Evolutionary conservation across 2,329 filamentous ascomycete genomes (phyloP).

Genomic region (Paecilomyces sp.): DNA sequence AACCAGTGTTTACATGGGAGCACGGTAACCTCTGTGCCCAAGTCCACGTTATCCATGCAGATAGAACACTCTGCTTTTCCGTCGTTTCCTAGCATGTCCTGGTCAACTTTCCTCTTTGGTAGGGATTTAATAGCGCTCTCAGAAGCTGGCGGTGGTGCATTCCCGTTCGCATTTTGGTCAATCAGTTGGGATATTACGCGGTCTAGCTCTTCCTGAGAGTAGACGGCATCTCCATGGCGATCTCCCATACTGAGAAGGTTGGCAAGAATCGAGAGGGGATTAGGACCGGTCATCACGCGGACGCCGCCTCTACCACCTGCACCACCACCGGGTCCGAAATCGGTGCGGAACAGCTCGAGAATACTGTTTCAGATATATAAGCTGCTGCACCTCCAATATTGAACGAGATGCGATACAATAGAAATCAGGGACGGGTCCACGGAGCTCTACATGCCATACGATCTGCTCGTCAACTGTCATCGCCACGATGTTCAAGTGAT

Average conservation of each 20-base stretch:
- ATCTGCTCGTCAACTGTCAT: background rate
- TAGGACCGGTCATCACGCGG: constrained; percentile 15
- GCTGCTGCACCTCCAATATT: background rate
- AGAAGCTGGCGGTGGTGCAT: constrained; percentile 75
- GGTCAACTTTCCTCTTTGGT: constrained; percentile 62
- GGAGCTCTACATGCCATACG: background rate
- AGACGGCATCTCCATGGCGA: constrained; percentile 70
- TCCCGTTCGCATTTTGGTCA: constrained; percentile 67
- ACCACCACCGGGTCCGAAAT: constrained; percentile 8
- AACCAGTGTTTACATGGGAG: constrained; percentile 94
- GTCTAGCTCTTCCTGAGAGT: constrained; percentile 84
- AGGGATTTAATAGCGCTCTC: constrained; percentile 66
- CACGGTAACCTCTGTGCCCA: constrained; percentile 66
- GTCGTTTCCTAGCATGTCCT: constrained; percentile 61
- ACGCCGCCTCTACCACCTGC: constrained; percentile 9
- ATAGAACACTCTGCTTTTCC: constrained; percentile 79
- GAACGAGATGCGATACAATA: background rate
- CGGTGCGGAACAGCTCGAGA: constrained; percentile 19
- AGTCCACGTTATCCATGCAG: constrained; percentile 77
- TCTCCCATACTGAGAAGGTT: constrained; percentile 28
- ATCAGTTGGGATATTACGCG: constrained; percentile 81
- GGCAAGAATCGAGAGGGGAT: constrained; percentile 41
- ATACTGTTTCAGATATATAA: constrained; percentile 11
- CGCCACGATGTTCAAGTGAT: background rate
- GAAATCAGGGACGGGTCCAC: background rate